Base-by-base conservation (phyloP, 2,329 filamentous ascomycete genomes). In the Whalleya microplaca region DNA sequence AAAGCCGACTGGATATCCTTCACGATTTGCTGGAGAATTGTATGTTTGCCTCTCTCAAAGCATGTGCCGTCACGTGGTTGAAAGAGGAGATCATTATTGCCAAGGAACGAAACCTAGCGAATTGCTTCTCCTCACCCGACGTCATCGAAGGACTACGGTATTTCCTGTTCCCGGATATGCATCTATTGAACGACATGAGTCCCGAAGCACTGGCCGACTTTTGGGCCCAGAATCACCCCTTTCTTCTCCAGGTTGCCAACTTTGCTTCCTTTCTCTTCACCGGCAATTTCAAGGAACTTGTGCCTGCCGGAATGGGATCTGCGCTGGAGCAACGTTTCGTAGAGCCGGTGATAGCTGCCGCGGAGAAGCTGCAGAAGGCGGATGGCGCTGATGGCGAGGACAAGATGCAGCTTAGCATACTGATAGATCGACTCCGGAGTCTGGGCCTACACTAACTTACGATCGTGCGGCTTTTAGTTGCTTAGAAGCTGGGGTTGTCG, bases 21-120 rank as follows among this genome's bases (percentile, higher is more conserved):
- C 82, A 85, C 50, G 86, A 89, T 65, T 77, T 88, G 12, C 72
- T 89, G 12, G 84, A 88, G 70, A 85, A 87, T 68, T 88, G 85
- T 75, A 80, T 84, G 63, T 88, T 85, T 64, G 78, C 84, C 2
- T 78, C 81, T 0, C 75, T 89, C 40, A 86, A 87, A 68, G 85
- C 83, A 8, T 84, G 83, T 42, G 85, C 85, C 0, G 78, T 88
- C 3, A 78, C 79, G 3, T 89, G 86, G 86, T 72, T 88, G 32
- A 81, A 84, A 51, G 85, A 88, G 63, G 86, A 88, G 67, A 73
- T 88, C 16, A 76, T 86, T 8, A 69, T 76, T 3, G 79, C 82
- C 2, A 71, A 53, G 48, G 54, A 69, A 23, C 63, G 61, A 2
- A 66, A 67, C 40, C 58, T 66, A 27, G 62, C 71, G 5, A 72